Evolutionary conservation across 306 rosid species (phyloP).

Genomic region (Mucuna pruriens): DNA sequence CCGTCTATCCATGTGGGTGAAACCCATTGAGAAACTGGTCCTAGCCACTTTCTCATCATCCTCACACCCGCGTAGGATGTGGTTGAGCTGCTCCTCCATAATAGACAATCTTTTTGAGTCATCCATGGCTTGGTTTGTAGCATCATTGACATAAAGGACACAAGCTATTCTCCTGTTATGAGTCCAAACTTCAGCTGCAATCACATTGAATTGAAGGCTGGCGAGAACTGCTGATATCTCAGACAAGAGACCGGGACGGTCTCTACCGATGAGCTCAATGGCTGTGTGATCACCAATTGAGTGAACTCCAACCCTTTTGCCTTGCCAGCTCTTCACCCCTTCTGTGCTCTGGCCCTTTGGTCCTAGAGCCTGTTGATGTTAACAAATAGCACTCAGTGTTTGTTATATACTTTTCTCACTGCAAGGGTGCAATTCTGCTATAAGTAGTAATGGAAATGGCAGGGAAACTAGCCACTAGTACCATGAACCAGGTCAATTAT

Average conservation of each 20-base stretch:
- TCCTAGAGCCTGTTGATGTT: slow-evolving; percentile 76
- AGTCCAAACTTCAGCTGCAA: slow-evolving; percentile 90
- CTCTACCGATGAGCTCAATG: slow-evolving; percentile 76
- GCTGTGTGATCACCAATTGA: slow-evolving; percentile 70
- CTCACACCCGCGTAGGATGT: slow-evolving; percentile 64
- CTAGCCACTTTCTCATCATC: slow-evolving; percentile 62
- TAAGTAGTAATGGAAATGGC: background rate
- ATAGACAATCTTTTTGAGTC: slow-evolving; percentile 58
- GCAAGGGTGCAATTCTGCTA: background rate
- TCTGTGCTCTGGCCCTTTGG: slow-evolving; percentile 70
- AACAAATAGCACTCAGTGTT: slow-evolving; percentile 46
- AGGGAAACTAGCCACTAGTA: background rate
- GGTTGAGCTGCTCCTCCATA: slow-evolving; percentile 82
- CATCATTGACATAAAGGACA: slow-evolving; percentile 70
- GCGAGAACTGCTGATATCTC: slow-evolving; percentile 85
- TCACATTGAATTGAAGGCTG: slow-evolving; percentile 66
- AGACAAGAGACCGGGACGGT: slow-evolving; percentile 83
- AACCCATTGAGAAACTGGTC: slow-evolving; percentile 74
- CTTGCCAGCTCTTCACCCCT: slow-evolving; percentile 58
- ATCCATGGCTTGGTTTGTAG: slow-evolving; percentile 49
- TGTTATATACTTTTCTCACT: background rate
- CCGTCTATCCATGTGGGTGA: slow-evolving; percentile 75
- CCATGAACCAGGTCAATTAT: background rate
- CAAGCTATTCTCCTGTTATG: slow-evolving; percentile 77
- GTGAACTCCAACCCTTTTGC: slow-evolving; percentile 70